These are phyloP conservation scores for Septoria petroselini DNA, from an alignment of 2,329 filamentous ascomycete species.

Conservation along the genomic window DNA sequence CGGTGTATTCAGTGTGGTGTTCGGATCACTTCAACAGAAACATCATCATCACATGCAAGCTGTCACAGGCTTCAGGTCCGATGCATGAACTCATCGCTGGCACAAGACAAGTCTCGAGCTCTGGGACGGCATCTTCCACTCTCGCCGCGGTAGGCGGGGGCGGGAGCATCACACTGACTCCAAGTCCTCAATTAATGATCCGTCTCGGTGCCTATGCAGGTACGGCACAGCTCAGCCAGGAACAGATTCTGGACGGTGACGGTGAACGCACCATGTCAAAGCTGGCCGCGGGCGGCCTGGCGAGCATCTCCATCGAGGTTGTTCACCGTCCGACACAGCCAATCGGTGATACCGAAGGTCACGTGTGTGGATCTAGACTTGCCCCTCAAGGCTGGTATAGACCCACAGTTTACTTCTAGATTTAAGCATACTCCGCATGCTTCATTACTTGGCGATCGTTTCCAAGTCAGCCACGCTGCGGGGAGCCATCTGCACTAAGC, in stretches of 20 bases:
- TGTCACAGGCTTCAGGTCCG: too few species aligned
- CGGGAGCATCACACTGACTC: too few species aligned
- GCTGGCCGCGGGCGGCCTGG: slow-evolving; percentile 2
- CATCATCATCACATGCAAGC: too few species aligned
- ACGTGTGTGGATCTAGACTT: slow-evolving; percentile 8
- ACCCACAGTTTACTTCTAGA: slow-evolving; percentile 2
- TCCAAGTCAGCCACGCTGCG: slow-evolving; percentile 5
- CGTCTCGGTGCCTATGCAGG: slow-evolving; percentile 1
- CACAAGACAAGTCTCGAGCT: too few species aligned
- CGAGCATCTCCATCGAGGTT: background rate
- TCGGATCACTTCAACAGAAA: too few species aligned
- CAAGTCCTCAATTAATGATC: slow-evolving; percentile 10
- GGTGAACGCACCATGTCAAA: background rate
- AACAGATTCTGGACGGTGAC: background rate
- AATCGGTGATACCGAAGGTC: background rate
- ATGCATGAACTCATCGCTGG: too few species aligned
- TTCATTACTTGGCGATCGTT: slow-evolving; percentile 3
- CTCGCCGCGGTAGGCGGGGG: background rate
- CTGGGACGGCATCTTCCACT: slow-evolving; percentile 1
- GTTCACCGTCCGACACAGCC: slow-evolving; percentile 4
- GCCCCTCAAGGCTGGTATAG: slow-evolving; percentile 11
- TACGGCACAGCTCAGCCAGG: background rate
- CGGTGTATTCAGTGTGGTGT: too few species aligned
- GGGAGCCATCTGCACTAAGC: slow-evolving; percentile 7
- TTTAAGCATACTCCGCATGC: slow-evolving; percentile 8